Percentiles rank a stretch among this genome's conserved stretches.
phyloP scores from a whole-genome alignment of 2,329 filamentous ascomycete species.

The Talaromyces sp. region DNA sequence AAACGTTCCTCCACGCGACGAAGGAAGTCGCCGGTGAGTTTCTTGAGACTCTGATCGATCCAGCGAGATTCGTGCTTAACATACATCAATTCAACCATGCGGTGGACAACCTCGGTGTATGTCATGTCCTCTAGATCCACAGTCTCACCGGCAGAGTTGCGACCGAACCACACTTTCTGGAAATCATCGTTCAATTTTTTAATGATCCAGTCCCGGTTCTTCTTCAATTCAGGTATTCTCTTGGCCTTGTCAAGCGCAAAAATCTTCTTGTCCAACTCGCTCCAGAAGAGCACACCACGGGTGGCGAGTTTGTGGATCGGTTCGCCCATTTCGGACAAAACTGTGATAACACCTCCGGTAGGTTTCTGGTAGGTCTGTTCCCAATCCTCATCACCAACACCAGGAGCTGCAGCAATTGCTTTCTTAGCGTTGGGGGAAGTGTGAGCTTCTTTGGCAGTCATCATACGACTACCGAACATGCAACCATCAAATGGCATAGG shows the following conservation, averaged over 20 bases:
- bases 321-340: conserved; percentile 98
- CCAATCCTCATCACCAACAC: conserved; percentile 79
- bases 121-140: conserved; percentile 96
- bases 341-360: conserved; percentile 90
- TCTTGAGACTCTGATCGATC: conserved; percentile 82
- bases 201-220: conserved; percentile 86
- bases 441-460: conserved; percentile 89
- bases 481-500: conserved; percentile 93
- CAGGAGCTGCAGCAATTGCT: conserved; percentile 81
- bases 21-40: conserved; percentile 90
- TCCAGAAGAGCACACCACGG: conserved; percentile 93
- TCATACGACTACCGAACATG: conserved; percentile 87
- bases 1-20: conserved; percentile 96
- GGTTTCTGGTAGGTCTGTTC: conserved; percentile 90
- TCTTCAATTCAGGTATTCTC: conserved; percentile 80
- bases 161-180: conserved; percentile 95
- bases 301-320: conserved; percentile 98
- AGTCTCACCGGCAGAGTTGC: conserved; percentile 73
- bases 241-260: conserved; percentile 96
- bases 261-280: conserved; percentile 98
- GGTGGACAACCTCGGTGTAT: conserved; percentile 79
- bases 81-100: conserved; percentile 86
- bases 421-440: conserved; percentile 85
- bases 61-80: conserved; percentile 86
- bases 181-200: conserved; percentile 94